Base-by-base conservation (phyloP, 192 early-diverging fungal species). In the Spinellus fusiger region DNA sequence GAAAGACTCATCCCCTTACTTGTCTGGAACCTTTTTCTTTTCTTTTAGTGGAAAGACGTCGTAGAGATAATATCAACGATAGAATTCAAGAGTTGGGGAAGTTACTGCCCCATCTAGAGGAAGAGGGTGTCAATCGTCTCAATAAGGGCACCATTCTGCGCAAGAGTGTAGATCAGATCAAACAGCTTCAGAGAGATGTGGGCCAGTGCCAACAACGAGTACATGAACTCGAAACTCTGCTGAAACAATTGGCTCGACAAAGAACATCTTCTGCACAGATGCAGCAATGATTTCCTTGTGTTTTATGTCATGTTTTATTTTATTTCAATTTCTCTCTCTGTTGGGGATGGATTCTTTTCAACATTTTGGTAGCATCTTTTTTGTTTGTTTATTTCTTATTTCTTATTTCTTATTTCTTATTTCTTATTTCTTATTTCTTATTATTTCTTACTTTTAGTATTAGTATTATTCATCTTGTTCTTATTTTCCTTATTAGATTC, bases 21-120 rank as follows among this genome's bases (percentile, higher is more conserved):
- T 9, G 35, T 9, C 13, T 37, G 35, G 35, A 6, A 37, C 35
- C 25, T 47, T 33, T 52, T 22, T 56, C 53, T 56, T 56, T n/a
- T 54, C 18, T 40, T 35, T 51, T 68, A 79, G 96, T 98, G 32
- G 96, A 98, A 74, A 82, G 96, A 52, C 89, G 96, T 44, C 78
- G 96, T 29, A 85, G 95, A 55, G 96, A 98, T 69, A 94, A 96
- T 76, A 98, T 98, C 77, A 98, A 98, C 75, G 96, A 97, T 79
- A 92, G 93, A 66, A 98, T 98, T 64, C 91, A 88, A 71, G 96
- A 98, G 70, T 79, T 98, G 38, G 84, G 80, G 22, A 83, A 81
- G 9, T 71, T 98, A 35, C 76, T 98, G 34, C 95, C 93, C 29
- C 92, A 95, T 46, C 69, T 80, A 49, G 79, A 79, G 62, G 74